Percentiles rank a stretch among this genome's conserved stretches.
Evolutionary conservation across 768 basidiomycete genomes (phyloP).

Genomic region (Lactifluus piperatus): DNA sequence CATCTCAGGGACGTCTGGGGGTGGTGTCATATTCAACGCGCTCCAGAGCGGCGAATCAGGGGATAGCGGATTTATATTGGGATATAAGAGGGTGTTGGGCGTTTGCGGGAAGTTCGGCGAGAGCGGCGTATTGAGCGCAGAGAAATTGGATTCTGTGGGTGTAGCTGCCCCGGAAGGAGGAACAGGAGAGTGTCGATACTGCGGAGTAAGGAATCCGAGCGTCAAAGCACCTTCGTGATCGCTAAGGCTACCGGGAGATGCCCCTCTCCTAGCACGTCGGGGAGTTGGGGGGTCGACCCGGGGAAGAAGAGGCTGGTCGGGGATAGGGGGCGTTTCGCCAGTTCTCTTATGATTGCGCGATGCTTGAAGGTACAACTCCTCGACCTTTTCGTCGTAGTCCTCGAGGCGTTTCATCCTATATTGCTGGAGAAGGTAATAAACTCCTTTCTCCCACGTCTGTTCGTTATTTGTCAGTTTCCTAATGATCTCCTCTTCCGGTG

Average conservation of each 20-base stretch:
- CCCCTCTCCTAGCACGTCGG: constrained; percentile 35
- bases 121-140: constrained; percentile 24
- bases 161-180: background rate
- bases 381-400: constrained; percentile 49
- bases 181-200: constrained; percentile 14
- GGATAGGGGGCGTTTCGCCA: constrained; percentile 24
- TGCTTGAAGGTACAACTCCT: constrained; percentile 25
- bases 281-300: constrained; percentile 57
- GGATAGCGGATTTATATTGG: constrained; percentile 23
- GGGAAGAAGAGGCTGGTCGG: constrained; percentile 34
- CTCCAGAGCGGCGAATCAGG: constrained; percentile 29
- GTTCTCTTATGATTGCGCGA: constrained; percentile 30
- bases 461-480: constrained; percentile 54
- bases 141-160: constrained; percentile 21
- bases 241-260: constrained; percentile 17
- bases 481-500: constrained; percentile 64
- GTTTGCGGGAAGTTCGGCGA: constrained; percentile 19
- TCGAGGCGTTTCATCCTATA: constrained; percentile 73
- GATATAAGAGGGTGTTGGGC: constrained; percentile 13
- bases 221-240: constrained; percentile 14
- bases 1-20: constrained; percentile 55
- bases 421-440: constrained; percentile 82
- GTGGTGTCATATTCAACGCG: constrained; percentile 30
- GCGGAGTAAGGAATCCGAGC: constrained; percentile 12
- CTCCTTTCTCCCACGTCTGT: constrained; percentile 91